These are phyloP conservation scores for Polymyxa betae DNA, from an alignment of 208 protist genomes.

Conservation along the genomic window DNA sequence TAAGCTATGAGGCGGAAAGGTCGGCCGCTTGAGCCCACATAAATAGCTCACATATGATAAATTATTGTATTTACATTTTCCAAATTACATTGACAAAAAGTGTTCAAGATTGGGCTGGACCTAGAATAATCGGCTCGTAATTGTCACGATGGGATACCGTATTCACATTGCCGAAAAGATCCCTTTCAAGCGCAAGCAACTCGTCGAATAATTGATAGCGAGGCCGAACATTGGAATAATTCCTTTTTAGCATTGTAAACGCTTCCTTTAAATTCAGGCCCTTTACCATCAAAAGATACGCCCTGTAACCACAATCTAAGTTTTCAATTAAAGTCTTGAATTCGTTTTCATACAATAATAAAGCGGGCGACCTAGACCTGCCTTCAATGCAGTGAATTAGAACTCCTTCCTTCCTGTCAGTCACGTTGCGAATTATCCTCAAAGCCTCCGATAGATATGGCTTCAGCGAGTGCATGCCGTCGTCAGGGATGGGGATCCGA, in stretches of 20 bases:
- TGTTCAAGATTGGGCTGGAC: no score
- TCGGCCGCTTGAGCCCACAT: no score
- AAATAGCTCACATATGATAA: no score
- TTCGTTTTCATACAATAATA: background rate
- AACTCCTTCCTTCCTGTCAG: background rate
- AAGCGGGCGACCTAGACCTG: constrained; percentile 34
- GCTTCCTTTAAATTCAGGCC: background rate
- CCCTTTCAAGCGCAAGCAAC: constrained; percentile 4
- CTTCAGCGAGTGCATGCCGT: background rate
- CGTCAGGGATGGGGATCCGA: background rate
- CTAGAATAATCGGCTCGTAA: constrained; percentile 18
- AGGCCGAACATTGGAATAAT: background rate
- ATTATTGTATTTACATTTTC: no score
- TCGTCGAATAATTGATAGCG: constrained; percentile 38
- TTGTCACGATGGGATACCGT: constrained; percentile 11
- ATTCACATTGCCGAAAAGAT: constrained; percentile 15
- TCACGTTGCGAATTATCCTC: background rate
- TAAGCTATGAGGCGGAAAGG: no score
- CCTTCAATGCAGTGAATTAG: constrained; percentile 46
- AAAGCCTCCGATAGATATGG: constrained; percentile 20
- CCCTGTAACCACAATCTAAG: background rate
- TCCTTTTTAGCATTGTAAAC: background rate
- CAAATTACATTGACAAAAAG: no score
- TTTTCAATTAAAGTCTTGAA: background rate
- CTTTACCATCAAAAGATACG: constrained; percentile 6